Evolutionary conservation across 2,329 filamentous ascomycete genomes (phyloP).

Genomic region (Immersiporthe knoxdaviesiana): DNA sequence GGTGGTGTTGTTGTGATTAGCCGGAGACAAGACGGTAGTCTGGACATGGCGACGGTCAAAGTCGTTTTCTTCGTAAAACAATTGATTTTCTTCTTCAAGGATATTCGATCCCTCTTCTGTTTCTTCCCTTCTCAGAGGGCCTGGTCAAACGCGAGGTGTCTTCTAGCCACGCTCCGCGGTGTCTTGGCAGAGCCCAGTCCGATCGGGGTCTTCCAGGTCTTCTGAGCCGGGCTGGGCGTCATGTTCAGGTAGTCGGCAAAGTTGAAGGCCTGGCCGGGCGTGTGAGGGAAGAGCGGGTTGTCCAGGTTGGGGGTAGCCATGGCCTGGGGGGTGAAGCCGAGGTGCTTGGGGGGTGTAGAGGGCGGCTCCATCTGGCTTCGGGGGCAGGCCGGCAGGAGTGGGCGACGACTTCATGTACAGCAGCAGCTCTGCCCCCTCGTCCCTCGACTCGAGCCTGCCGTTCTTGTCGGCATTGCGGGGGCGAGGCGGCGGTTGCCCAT

Average conservation of each 20-base stretch:
- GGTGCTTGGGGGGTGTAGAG: slow-evolving; percentile 74
- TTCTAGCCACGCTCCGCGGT: slow-evolving; percentile 69
- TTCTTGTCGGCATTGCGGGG: slow-evolving; percentile 50
- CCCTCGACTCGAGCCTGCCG: slow-evolving; percentile 52
- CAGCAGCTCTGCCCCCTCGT: slow-evolving; percentile 80
- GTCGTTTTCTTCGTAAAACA: slow-evolving; percentile 13
- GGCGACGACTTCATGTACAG: slow-evolving; percentile 90
- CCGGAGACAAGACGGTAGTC: background rate
- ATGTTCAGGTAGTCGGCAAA: slow-evolving; percentile 98
- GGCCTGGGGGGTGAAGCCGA: slow-evolving; percentile 77
- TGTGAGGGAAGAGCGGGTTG: slow-evolving; percentile 68
- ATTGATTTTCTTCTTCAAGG: background rate
- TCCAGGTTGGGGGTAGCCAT: slow-evolving; percentile 82
- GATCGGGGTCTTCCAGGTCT: slow-evolving; percentile 80
- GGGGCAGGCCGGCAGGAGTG: slow-evolving; percentile 70
- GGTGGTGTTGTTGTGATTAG: background rate
- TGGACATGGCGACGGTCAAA: background rate
- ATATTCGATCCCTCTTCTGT: too few relatives aligned
- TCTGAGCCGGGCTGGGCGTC: slow-evolving; percentile 92
- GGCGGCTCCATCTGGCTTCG: slow-evolving; percentile 67
- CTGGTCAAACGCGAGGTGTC: slow-evolving; percentile 81
- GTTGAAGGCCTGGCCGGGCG: slow-evolving; percentile 83
- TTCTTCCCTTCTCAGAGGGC: slow-evolving; percentile 39
- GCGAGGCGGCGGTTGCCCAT: slow-evolving; percentile 60
- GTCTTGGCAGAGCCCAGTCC: slow-evolving; percentile 56